Evolutionary conservation across 768 basidiomycete genomes (phyloP).

Genomic region (Kwoniella sp.): DNA sequence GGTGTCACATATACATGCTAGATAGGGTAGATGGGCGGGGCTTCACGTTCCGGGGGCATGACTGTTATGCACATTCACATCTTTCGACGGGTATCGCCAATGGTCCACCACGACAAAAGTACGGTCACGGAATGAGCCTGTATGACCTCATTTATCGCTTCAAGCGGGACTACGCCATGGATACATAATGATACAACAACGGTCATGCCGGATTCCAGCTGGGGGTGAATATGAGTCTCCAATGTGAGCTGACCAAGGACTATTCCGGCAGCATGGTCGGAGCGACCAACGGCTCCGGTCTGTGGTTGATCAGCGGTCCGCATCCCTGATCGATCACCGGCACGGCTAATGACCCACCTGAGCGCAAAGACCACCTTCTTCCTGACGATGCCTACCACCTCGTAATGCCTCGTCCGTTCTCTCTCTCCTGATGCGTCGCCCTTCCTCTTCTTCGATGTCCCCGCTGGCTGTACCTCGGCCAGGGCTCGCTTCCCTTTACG

Average conservation of each 20-base stretch:
- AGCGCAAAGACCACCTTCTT: slow-evolving; percentile 48
- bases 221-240: too few species aligned
- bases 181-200: too few species aligned
- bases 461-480: neutral
- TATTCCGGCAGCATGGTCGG: slow-evolving; percentile 47
- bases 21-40: too few species aligned
- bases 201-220: too few species aligned
- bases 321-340: neutral
- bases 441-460: slow-evolving; percentile 5
- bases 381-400: slow-evolving; percentile 44
- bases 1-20: too few species aligned
- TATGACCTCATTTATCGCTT: too few species aligned
- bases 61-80: too few species aligned
- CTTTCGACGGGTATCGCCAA: too few species aligned
- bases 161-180: too few species aligned
- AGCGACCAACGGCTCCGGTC: slow-evolving; percentile 49
- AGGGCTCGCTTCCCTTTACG: neutral
- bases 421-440: slow-evolving; percentile 4
- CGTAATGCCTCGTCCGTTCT: slow-evolving; percentile 41
- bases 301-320: slow-evolving; percentile 4
- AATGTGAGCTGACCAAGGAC: too few species aligned
- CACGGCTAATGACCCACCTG: slow-evolving; percentile 27
- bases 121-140: neutral
- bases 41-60: too few species aligned
- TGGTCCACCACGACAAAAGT: too few species aligned